Evolutionary conservation across 2,329 filamentous ascomycete species (phyloP).

Genomic region (Hymenoscyphus fraxineus): DNA sequence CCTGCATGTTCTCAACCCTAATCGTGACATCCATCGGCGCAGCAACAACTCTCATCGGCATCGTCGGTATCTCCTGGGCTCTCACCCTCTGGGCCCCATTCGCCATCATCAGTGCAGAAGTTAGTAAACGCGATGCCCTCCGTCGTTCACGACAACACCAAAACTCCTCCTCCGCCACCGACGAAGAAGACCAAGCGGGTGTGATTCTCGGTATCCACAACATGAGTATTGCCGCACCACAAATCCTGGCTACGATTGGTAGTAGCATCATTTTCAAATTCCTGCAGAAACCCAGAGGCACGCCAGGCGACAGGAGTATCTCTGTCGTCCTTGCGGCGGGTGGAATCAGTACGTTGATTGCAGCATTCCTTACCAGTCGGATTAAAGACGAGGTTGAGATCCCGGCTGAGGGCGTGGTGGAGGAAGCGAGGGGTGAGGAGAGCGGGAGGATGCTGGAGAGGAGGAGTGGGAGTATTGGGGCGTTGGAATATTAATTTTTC

Average conservation of each 20-base stretch:
- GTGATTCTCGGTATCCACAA: slow-evolving; percentile 95
- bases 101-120: slow-evolving; percentile 90
- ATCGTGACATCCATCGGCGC: slow-evolving; percentile 67
- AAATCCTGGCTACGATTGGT: slow-evolving; percentile 83
- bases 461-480: slow-evolving; percentile 18
- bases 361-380: slow-evolving; percentile 58
- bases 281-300: slow-evolving; percentile 82
- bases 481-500: slow-evolving; percentile 20
- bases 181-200: slow-evolving; percentile 38
- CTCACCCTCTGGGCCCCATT: slow-evolving; percentile 92
- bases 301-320: slow-evolving; percentile 81
- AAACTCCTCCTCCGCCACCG: background rate
- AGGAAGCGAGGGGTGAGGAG: slow-evolving; percentile 9
- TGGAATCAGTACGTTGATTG: slow-evolving; percentile 71
- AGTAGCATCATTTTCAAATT: slow-evolving; percentile 80
- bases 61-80: slow-evolving; percentile 89
- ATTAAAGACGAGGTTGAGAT: slow-evolving; percentile 34
- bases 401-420: slow-evolving; percentile 17
- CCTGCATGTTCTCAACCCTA: slow-evolving; percentile 78
- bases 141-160: slow-evolving; percentile 42
- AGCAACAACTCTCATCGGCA: slow-evolving; percentile 72
- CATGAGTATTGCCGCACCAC: slow-evolving; percentile 85
- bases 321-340: slow-evolving; percentile 83
- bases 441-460: slow-evolving; percentile 14
- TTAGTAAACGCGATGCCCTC: slow-evolving; percentile 74